These are phyloP conservation scores for Rhizopogon vulgaris DNA, from an alignment of 768 basidiomycete species.

Conservation along the genomic window DNA sequence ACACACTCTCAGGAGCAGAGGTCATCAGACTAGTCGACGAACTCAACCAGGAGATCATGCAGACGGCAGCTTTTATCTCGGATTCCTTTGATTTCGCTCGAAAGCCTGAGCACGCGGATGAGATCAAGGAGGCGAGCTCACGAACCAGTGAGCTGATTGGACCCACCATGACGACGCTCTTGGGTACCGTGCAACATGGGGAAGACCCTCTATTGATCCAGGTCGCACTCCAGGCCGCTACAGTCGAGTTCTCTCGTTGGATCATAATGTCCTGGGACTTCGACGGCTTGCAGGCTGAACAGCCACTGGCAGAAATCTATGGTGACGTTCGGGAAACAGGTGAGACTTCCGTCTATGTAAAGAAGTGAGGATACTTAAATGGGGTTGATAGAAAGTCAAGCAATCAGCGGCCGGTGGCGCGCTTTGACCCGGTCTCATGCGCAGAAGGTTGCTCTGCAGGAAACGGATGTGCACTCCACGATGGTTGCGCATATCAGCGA, in stretches of 20 bases:
- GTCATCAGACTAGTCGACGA: constrained; percentile 32
- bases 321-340: constrained; percentile 37
- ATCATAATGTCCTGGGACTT: constrained; percentile 31
- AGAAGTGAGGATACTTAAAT: background rate
- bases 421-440: constrained; percentile 46
- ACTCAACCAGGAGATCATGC: constrained; percentile 44
- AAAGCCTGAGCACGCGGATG: constrained; percentile 10
- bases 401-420: constrained; percentile 51
- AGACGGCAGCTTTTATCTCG: constrained; percentile 38
- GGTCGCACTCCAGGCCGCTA: constrained; percentile 29
- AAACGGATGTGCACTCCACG: constrained; percentile 24
- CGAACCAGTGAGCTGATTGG: constrained; percentile 28
- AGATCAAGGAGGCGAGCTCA: constrained; percentile 22
- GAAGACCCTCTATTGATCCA: constrained; percentile 35
- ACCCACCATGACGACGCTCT: constrained; percentile 16
- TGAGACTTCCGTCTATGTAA: constrained; percentile 13
- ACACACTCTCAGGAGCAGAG: constrained; percentile 38
- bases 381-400: constrained; percentile 38
- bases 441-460: constrained; percentile 24
- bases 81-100: constrained; percentile 31
- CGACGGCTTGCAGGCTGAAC: constrained; percentile 24
- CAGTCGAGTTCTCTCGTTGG: constrained; percentile 26
- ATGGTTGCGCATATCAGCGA: constrained; percentile 41
- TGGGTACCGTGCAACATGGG: constrained; percentile 17
- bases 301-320: constrained; percentile 28